A percentile compares a stretch with the other conserved stretches of the same genome.
These are phyloP conservation scores for Hypomontagnella monticulosa DNA, from an alignment of 495 filamentous ascomycete species.

Conservation along the genomic window DNA sequence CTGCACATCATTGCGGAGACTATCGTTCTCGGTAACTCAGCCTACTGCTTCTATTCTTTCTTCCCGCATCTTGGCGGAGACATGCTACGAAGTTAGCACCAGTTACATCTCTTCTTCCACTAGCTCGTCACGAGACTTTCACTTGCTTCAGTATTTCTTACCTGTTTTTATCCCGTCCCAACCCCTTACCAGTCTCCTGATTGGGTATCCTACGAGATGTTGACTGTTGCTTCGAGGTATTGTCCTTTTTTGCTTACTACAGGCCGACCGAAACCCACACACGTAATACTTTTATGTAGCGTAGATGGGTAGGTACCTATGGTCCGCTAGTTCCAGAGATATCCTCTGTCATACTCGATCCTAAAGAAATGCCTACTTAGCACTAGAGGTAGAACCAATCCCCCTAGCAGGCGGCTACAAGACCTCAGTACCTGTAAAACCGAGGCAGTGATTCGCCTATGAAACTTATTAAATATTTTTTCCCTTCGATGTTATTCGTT, in stretches of 20 bases:
- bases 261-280: background rate
- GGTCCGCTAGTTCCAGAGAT: too few relatives aligned
- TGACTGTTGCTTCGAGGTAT: background rate
- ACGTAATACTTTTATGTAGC: constrained; percentile 2
- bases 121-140: constrained; percentile 1
- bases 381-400: too few relatives aligned
- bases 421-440: too few relatives aligned
- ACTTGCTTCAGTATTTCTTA: background rate
- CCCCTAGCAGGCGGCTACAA: too few relatives aligned
- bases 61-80: constrained; percentile 10
- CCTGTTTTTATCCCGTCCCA: background rate
- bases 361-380: too few relatives aligned
- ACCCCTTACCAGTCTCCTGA: too few relatives aligned
- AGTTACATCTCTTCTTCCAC: background rate
- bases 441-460: too few relatives aligned
- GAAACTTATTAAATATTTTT: too few relatives aligned
- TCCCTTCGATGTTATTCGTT: too few relatives aligned
- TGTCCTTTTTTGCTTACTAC: constrained; percentile 19
- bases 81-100: background rate
- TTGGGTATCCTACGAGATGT: too few relatives aligned
- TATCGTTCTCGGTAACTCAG: constrained; percentile 2
- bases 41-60: constrained; percentile 25
- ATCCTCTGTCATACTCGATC: too few relatives aligned
- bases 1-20: constrained; percentile 42
- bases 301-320: too few relatives aligned